phyloP scores from a whole-genome alignment of 257 asterid genomes.

The Marsdenia floribunda region DNA sequence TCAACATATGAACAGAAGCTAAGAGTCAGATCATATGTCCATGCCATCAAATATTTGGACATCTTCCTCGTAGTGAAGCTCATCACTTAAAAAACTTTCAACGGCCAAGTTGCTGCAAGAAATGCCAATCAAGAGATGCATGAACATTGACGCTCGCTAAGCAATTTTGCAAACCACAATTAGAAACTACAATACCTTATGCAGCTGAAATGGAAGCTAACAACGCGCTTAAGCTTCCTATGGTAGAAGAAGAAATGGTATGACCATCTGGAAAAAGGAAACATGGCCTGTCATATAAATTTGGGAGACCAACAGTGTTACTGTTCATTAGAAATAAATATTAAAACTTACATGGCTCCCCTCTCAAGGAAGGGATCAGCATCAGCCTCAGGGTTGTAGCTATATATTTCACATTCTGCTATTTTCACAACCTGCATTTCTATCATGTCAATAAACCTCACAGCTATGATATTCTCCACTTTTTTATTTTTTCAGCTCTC shows the following conservation, averaged over 20 bases:
- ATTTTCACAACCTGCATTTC: slow-evolving; percentile 72
- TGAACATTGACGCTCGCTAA: background rate
- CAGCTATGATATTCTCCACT: background rate
- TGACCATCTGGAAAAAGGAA: slow-evolving; percentile 63
- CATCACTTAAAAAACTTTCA: slow-evolving; percentile 35
- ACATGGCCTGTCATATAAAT: background rate
- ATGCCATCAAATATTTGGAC: slow-evolving; percentile 74
- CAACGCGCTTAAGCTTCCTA: slow-evolving; percentile 79
- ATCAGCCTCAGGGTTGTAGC: slow-evolving; percentile 83
- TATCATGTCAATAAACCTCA: slow-evolving; percentile 10
- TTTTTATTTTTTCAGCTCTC: background rate
- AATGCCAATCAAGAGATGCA: slow-evolving; percentile 12
- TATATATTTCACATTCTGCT: slow-evolving; percentile 87
- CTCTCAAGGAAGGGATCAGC: slow-evolving; percentile 79
- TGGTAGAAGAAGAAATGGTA: slow-evolving; percentile 96
- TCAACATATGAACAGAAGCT: slow-evolving; percentile 16
- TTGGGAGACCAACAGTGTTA: background rate
- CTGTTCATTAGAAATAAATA: background rate
- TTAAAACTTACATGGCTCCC: slow-evolving; percentile 73
- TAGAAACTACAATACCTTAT: slow-evolving; percentile 47
- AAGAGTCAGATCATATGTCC: slow-evolving; percentile 58
- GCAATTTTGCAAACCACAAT: background rate
- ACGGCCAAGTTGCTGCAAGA: slow-evolving; percentile 58
- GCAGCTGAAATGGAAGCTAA: slow-evolving; percentile 88
- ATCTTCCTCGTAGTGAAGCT: slow-evolving; percentile 42